Conservation (phyloP, 805 yeast genomes). For the Hanseniaspora pseudoguilliermondii region DNA sequence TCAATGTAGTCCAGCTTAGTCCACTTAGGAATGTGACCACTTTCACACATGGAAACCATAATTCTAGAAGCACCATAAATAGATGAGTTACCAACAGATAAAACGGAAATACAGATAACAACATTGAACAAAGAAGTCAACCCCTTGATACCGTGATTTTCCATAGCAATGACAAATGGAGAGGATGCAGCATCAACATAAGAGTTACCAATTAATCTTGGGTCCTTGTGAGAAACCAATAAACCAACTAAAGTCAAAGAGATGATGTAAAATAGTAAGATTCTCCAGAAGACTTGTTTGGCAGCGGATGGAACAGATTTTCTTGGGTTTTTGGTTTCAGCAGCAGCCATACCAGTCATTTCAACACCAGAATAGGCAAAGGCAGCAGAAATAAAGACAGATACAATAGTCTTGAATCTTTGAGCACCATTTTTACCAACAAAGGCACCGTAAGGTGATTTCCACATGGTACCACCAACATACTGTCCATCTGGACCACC, state of each 20-base stretch:
- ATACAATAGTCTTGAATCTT: conserved; percentile 40
- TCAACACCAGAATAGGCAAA: conserved; percentile 46
- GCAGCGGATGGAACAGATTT: conserved; percentile 40
- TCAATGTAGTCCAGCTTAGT: conserved; percentile 46
- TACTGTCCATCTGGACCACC: conserved; percentile 31
- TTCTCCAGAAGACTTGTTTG: conserved; percentile 47
- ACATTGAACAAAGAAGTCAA: conserved; percentile 56
- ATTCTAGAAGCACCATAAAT: conserved; percentile 61
- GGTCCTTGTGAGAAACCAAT: conserved; percentile 35
- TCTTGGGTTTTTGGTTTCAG: conserved; percentile 38
- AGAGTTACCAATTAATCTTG: conserved; percentile 35
- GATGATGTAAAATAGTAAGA: conserved; percentile 36
- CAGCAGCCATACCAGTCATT: conserved; percentile 39
- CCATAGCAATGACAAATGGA: conserved; percentile 68
- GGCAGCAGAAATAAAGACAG: conserved; percentile 44
- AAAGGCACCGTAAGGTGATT: conserved; percentile 42
- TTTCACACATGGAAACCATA: conserved; percentile 47
- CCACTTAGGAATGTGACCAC: conserved; percentile 45
- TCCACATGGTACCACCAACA: conserved; percentile 41
- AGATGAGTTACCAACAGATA: conserved; percentile 61
- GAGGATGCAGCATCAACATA: conserved; percentile 56
- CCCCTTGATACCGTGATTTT: conserved; percentile 49
- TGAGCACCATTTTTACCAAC: conserved; percentile 29
- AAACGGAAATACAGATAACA: conserved; percentile 50
- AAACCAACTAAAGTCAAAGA: conserved; percentile 35